Percentiles rank a stretch among this genome's conserved stretches.
Evolutionary conservation across 495 filamentous ascomycete genomes (phyloP).

Genomic region (Aspergillus nidulans): DNA sequence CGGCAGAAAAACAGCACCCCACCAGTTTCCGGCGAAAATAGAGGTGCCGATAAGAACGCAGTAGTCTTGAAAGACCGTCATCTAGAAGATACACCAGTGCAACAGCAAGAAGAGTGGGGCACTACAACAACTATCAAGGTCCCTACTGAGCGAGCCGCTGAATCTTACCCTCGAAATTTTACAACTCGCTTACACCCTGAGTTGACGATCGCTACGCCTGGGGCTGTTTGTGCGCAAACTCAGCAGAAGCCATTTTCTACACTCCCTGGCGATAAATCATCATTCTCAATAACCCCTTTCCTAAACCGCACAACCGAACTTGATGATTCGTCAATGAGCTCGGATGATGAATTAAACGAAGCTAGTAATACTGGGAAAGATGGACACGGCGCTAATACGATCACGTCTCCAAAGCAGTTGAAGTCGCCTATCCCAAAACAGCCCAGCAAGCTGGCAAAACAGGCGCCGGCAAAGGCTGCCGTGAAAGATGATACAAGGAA

Average conservation of each 20-base stretch:
- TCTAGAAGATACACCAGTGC: constrained; percentile 50
- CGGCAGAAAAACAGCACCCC: constrained; percentile 27
- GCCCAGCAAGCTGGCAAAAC: not conserved
- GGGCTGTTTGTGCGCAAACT: constrained; percentile 54
- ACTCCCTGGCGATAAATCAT: constrained; percentile 74
- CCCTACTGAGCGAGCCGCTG: constrained; percentile 17
- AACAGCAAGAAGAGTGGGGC: constrained; percentile 30
- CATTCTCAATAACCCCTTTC: constrained; percentile 89
- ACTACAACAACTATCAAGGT: constrained; percentile 11
- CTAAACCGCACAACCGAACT: constrained; percentile 68
- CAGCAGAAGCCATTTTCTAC: constrained; percentile 48
- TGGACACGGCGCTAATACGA: not conserved
- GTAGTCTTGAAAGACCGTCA: constrained; percentile 63
- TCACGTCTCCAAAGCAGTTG: not conserved
- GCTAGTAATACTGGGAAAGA: constrained; percentile 3
- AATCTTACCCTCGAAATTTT: constrained; percentile 30
- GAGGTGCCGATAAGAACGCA: constrained; percentile 57
- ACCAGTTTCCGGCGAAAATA: constrained; percentile 51
- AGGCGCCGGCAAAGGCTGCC: not conserved
- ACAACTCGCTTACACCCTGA: constrained; percentile 45
- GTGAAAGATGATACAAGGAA: not conserved
- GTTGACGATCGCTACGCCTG: constrained; percentile 62
- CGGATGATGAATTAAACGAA: constrained; percentile 30
- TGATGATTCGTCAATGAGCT: constrained; percentile 38
- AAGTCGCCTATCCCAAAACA: not conserved